These are phyloP conservation scores for Colletotrichum caudatum DNA, from an alignment of 2,329 filamentous ascomycete genomes.

Conservation along the genomic window DNA sequence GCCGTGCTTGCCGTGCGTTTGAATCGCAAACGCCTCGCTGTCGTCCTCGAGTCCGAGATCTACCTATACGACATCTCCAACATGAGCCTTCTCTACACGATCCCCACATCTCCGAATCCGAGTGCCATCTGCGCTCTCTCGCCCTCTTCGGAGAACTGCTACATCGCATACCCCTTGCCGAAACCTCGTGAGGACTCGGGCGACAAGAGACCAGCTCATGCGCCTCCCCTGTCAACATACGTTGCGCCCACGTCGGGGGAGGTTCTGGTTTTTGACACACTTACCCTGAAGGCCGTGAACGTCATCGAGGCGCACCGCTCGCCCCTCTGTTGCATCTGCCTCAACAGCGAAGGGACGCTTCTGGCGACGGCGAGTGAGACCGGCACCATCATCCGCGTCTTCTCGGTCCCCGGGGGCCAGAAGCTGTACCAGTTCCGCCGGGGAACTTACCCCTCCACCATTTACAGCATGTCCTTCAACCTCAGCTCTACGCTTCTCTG, in stretches of 20 bases:
- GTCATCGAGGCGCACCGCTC: conserved; percentile 96
- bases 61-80: conserved; percentile 99
- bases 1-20: conserved; percentile 93
- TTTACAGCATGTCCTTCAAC: conserved; percentile 99
- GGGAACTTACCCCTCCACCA: conserved; percentile 93
- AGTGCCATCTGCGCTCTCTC: conserved; percentile 92
- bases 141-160: conserved; percentile 95
- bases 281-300: conserved; percentile 91
- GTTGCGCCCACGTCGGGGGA: conserved; percentile 89
- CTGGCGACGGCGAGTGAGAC: conserved; percentile 97
- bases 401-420: conserved; percentile 88
- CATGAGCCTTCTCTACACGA: conserved; percentile 94
- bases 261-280: conserved; percentile 91
- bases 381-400: conserved; percentile 96
- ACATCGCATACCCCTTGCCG: conserved; percentile 91
- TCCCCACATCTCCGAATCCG: conserved; percentile 93
- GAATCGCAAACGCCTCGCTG: conserved; percentile 92
- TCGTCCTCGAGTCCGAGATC: conserved; percentile 94
- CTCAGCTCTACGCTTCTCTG: conserved; percentile 91
- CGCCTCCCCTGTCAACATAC: conserved; percentile 83
- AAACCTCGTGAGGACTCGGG: conserved; percentile 73
- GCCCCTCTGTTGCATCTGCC: conserved; percentile 87
- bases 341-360: conserved; percentile 92
- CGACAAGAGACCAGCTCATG: conserved; percentile 78
- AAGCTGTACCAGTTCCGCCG: conserved; percentile 97